Evolutionary conservation across 2,329 filamentous ascomycete species (phyloP).

Genomic region (Talaromyces sp.): DNA sequence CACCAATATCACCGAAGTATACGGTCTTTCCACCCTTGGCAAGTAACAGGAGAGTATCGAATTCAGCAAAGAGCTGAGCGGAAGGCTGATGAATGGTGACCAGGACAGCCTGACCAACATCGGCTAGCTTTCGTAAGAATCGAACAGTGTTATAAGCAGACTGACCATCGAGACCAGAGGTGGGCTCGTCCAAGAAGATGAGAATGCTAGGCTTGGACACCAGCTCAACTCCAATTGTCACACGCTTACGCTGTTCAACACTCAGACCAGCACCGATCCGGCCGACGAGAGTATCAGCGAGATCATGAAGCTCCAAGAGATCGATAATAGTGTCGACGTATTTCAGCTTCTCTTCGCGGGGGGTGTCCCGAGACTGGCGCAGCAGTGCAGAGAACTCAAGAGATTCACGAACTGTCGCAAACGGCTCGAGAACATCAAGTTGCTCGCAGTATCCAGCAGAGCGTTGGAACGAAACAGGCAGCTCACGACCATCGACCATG

Average conservation of each 20-base stretch:
- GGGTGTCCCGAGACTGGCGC: constrained; percentile 8
- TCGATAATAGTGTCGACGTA: constrained; percentile 17
- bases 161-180: constrained; percentile 16
- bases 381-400: constrained; percentile 12
- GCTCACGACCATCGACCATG: constrained; percentile 12
- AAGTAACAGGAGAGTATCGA: constrained; percentile 13
- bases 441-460: constrained; percentile 19
- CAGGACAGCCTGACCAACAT: constrained; percentile 16
- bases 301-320: constrained; percentile 11
- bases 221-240: constrained; percentile 16
- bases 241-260: constrained; percentile 17
- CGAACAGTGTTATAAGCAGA: constrained; percentile 15
- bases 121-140: constrained; percentile 15
- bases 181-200: constrained; percentile 17
- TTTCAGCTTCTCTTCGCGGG: constrained; percentile 11
- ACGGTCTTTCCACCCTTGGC: constrained; percentile 17
- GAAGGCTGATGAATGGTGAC: constrained; percentile 17
- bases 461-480: constrained; percentile 15
- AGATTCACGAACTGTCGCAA: constrained; percentile 15
- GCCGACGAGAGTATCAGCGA: constrained; percentile 11
- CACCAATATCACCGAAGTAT: constrained; percentile 17
- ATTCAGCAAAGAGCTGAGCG: constrained; percentile 16
- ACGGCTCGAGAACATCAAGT: constrained; percentile 14
- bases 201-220: constrained; percentile 16
- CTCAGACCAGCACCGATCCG: constrained; percentile 13